phyloP scores from a whole-genome alignment of 805 yeast genomes.

The Saccharomyces kudriavzevii region DNA sequence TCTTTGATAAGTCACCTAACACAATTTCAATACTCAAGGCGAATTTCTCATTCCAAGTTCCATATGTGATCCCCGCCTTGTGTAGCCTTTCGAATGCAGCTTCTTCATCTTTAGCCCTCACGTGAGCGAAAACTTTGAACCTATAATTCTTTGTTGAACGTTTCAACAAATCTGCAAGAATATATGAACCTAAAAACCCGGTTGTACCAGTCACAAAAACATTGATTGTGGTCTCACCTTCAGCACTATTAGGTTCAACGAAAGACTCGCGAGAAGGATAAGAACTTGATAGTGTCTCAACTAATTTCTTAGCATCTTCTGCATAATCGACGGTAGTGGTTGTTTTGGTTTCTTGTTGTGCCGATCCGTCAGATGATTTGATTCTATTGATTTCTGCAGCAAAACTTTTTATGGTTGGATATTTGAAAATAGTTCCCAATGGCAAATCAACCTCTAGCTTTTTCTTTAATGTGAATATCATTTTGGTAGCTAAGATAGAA shows the following conservation, averaged over 20 bases:
- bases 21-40: constrained; percentile 55
- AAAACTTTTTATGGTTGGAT: constrained; percentile 76
- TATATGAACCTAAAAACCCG: constrained; percentile 91
- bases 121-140: constrained; percentile 76
- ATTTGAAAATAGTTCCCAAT: constrained; percentile 79
- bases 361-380: constrained; percentile 38
- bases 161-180: constrained; percentile 65
- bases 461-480: constrained; percentile 88
- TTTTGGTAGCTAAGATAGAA: constrained; percentile 90
- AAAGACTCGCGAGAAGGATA: constrained; percentile 40
- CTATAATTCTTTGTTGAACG: constrained; percentile 37
- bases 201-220: constrained; percentile 93
- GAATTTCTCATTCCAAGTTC: constrained; percentile 51
- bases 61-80: constrained; percentile 72
- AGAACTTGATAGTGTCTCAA: constrained; percentile 33
- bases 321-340: constrained; percentile 42
- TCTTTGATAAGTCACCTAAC: constrained; percentile 69
- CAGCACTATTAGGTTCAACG: constrained; percentile 15
- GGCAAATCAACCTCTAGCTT: constrained; percentile 74
- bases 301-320: constrained; percentile 60
- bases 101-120: constrained; percentile 64
- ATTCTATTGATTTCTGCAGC: constrained; percentile 62
- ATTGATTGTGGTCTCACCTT: constrained; percentile 34
- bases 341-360: constrained; percentile 15
- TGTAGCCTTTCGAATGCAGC: constrained; percentile 72